Conservation (phyloP, 441 rosid species). For the Mallotus japonicus region DNA sequence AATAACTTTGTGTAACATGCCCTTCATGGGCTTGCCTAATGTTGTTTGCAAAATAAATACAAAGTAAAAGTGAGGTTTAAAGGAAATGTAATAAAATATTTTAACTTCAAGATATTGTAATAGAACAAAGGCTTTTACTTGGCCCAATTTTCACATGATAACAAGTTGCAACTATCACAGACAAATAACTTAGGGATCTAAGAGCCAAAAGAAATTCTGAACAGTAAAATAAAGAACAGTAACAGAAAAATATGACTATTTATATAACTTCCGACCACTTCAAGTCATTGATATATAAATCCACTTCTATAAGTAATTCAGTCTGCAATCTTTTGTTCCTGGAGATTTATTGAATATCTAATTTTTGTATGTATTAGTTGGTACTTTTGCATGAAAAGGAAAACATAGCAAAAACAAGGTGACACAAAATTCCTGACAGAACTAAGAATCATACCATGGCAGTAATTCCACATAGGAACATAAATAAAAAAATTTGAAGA, state of each 20-base stretch:
- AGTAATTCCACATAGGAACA: constrained; percentile 85
- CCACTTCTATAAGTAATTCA: background rate
- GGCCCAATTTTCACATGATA: background rate
- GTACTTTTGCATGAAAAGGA: background rate
- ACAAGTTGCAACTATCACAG: background rate
- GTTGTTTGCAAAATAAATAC: constrained; percentile 1
- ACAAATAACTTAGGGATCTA: background rate
- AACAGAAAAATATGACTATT: background rate
- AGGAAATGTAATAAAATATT: background rate
- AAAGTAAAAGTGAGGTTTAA: background rate
- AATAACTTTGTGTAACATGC: constrained; percentile 6
- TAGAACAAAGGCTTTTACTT: background rate
- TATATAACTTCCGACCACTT: background rate
- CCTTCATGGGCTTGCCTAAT: constrained; percentile 1
- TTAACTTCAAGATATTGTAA: background rate
- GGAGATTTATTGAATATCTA: background rate
- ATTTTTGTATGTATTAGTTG: background rate
- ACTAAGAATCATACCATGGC: constrained; percentile 55
- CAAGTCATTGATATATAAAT: background rate
- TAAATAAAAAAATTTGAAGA: constrained; percentile 83
- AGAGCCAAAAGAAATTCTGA: background rate
- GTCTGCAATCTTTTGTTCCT: background rate
- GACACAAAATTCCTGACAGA: background rate
- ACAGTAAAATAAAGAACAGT: background rate
- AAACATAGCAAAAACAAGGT: background rate